Conservation (phyloP, 2,329 filamentous ascomycete species). For the Penicillium sp. region DNA sequence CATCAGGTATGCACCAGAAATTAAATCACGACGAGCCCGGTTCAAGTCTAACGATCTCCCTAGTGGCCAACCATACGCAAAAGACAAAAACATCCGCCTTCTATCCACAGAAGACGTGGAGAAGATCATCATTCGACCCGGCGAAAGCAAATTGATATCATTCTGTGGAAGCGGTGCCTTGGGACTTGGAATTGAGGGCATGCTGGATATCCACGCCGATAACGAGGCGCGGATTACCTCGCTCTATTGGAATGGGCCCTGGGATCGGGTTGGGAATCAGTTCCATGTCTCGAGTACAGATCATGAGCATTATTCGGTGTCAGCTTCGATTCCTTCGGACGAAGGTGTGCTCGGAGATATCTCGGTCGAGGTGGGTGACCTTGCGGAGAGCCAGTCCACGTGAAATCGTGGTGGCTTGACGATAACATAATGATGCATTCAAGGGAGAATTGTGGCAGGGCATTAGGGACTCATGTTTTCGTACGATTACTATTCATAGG, state of each 20-base stretch:
- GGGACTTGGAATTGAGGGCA: slow-evolving; percentile 6
- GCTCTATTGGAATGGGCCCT: slow-evolving; percentile 13
- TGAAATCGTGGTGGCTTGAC: not conserved
- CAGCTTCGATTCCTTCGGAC: not conserved
- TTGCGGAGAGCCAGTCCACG: not conserved
- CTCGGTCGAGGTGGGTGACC: slow-evolving; percentile 1
- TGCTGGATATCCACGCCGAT: slow-evolving; percentile 5
- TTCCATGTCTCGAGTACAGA: slow-evolving; percentile 8
- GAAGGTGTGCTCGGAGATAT: slow-evolving; percentile 12
- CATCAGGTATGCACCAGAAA: not conserved
- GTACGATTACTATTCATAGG: too few relatives aligned
- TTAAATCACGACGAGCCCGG: not conserved
- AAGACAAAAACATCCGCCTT: not conserved
- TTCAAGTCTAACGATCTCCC: not conserved
- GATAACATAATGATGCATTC: not conserved
- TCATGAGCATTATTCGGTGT: slow-evolving; percentile 1
- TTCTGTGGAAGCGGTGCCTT: slow-evolving; percentile 11
- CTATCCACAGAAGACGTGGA: not conserved
- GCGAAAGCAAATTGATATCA: slow-evolving; percentile 5
- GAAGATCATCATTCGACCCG: slow-evolving; percentile 7
- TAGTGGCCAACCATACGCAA: not conserved
- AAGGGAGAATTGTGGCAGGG: not conserved
- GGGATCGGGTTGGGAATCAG: slow-evolving; percentile 5
- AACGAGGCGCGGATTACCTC: not conserved
- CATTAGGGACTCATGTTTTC: not conserved